Evolutionary conservation across 495 filamentous ascomycete species (phyloP), one percentile per base, ranked within the genome.

Genomic region (Penicillium paxilli): DNA sequence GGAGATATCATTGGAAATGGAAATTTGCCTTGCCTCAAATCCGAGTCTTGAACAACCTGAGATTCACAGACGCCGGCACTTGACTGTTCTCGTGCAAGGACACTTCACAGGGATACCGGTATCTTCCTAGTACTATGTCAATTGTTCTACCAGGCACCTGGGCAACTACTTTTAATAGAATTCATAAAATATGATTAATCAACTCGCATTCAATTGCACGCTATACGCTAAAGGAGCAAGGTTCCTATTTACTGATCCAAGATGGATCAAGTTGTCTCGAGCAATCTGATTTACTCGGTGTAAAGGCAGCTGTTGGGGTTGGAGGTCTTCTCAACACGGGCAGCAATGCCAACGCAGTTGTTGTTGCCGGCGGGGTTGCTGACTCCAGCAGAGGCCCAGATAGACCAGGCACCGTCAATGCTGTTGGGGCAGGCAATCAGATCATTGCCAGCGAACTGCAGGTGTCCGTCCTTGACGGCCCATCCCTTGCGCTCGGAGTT

Each of bases 291-390:
- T 33, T 63, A 63, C 49, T 83, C 3, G 83, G 90, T 71, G 85
- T 86, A 48, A 78, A 81, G 12, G 86, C 89, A 46, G 82, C 80
- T 49, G 45, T 60, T 65, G 25, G 74, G 64, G 17, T 60, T 57
- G 14, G 47, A 41, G 32, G 47, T 63, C 56, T 65, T 58, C 26
- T 67, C 52, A 5, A 75, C 67, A 17, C 67, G 70, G 24, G 66
- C 69, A 5, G 57, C 59, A 51, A 81, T 67, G 21, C 73, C 69
- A 19, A 79, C 57, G 52, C 80, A 83, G 47, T 69, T 56, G 50
- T 63, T 19, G 63, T 79, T 77, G 28, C 63, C 64, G 11, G 47
- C 79, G n/a, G 79, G 80, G 60, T 76, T 68, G 1, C 57, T 37
- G 25, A 75, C 52, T 10, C 74, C 77, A 26, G 65, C 62, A 11